Evolutionary conservation across 2,329 filamentous ascomycete genomes (phyloP).

Genomic region (Colletotrichum sp.): DNA sequence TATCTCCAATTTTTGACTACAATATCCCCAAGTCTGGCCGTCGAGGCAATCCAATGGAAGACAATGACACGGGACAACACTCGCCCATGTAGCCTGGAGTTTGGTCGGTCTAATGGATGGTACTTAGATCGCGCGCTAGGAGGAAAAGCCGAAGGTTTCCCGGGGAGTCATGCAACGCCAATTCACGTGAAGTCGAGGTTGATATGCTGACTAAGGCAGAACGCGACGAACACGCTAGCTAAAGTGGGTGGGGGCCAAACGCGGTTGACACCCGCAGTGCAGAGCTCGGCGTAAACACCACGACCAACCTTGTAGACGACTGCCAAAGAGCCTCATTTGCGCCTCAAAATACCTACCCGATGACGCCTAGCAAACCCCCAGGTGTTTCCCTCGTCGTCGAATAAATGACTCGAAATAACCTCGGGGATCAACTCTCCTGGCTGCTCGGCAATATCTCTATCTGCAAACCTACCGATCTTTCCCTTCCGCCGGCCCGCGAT

Average conservation of each 20-base stretch:
- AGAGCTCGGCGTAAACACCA: constrained; percentile 5
- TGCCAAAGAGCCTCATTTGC: not conserved
- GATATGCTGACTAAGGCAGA: not conserved
- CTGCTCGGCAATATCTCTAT: constrained; percentile 53
- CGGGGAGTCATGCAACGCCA: not conserved
- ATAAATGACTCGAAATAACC: constrained; percentile 69
- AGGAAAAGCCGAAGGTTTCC: not conserved
- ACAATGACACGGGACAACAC: not conserved
- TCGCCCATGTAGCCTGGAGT: not conserved
- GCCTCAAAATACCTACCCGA: not conserved
- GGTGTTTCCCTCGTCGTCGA: constrained; percentile 29
- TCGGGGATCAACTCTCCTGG: constrained; percentile 63
- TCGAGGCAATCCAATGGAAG: not conserved
- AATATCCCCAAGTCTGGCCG: not conserved
- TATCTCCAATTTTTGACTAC: not conserved
- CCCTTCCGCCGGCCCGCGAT: constrained; percentile 38
- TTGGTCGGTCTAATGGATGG: not conserved
- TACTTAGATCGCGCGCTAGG: not conserved
- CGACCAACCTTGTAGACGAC: constrained; percentile 3
- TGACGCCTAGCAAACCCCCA: constrained; percentile 3
- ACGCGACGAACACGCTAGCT: constrained; percentile 15
- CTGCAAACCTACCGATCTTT: constrained; percentile 43
- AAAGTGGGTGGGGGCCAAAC: constrained; percentile 19
- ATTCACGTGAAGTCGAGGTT: constrained; percentile 21
- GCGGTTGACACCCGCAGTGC: not conserved